phyloP scores from a whole-genome alignment of 768 basidiomycete genomes.

The Chlorophyllum brunneum region DNA sequence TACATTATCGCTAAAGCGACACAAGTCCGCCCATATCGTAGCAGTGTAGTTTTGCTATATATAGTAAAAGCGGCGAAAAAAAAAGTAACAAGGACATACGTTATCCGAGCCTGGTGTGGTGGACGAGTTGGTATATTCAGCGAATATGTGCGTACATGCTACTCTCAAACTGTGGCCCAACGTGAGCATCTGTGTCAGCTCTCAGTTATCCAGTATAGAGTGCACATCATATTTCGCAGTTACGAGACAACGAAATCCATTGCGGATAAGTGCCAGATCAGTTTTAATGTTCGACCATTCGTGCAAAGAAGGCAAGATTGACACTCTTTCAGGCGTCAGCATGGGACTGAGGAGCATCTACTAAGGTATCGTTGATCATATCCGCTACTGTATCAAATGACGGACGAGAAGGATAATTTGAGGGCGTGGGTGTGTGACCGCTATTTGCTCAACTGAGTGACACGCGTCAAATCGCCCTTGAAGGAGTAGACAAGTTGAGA shows the following conservation, averaged over 20 bases:
- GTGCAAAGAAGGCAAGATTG: neutral
- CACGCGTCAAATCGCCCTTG: constrained; percentile 11
- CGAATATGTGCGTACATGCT: constrained; percentile 27
- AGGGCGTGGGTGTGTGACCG: constrained; percentile 16
- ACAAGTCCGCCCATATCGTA: constrained; percentile 22
- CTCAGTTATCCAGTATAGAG: constrained; percentile 9
- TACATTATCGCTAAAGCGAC: constrained; percentile 22
- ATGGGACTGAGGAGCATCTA: constrained; percentile 17
- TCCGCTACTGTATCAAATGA: constrained; percentile 21
- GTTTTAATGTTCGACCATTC: constrained; percentile 2
- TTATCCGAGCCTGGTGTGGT: constrained; percentile 17
- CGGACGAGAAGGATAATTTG: constrained; percentile 19
- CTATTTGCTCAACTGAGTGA: constrained; percentile 17
- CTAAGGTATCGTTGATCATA: constrained; percentile 19
- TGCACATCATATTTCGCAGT: constrained; percentile 22
- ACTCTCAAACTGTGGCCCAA: constrained; percentile 12
- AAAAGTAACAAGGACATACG: constrained; percentile 13
- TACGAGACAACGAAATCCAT: constrained; percentile 30
- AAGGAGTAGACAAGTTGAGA: constrained; percentile 8
- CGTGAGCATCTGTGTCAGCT: constrained; percentile 10
- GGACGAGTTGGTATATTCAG: constrained; percentile 19
- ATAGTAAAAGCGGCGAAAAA: constrained; percentile 4
- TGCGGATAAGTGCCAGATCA: constrained; percentile 31
- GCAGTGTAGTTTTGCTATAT: constrained; percentile 22
- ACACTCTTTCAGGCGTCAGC: constrained; percentile 15